Percentiles rank a stretch among this genome's conserved stretches.
Conservation (phyloP, 2,329 filamentous ascomycete genomes). For the Penicillium sp. region DNA sequence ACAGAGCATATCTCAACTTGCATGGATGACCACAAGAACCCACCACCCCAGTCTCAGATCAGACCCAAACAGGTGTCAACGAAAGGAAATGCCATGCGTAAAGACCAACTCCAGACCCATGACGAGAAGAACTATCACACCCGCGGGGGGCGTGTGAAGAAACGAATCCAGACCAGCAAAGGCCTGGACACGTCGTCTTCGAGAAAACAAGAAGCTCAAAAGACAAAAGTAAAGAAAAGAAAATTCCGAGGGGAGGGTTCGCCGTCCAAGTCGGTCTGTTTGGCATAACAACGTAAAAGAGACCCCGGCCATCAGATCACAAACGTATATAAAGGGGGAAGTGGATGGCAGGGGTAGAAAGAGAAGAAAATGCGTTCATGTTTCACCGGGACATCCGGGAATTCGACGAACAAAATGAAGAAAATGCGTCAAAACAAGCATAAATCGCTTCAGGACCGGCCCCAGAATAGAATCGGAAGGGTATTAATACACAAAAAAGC, state of each 20-base stretch:
- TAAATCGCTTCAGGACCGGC: conserved; percentile 39
- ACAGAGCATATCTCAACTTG: conserved; percentile 32
- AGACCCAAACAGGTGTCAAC: conserved; percentile 12
- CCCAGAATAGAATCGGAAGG: conserved; percentile 35
- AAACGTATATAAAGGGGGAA: conserved; percentile 13
- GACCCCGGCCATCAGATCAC: conserved; percentile 22
- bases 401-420: conserved; percentile 9
- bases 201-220: conserved; percentile 42
- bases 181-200: conserved; percentile 31
- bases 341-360: conserved; percentile 29
- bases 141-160: conserved; percentile 18
- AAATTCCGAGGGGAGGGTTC: conserved; percentile 21
- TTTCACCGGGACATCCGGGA: conserved; percentile 20
- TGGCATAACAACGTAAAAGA: conserved; percentile 42
- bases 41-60: conserved; percentile 5
- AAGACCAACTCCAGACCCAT: conserved; percentile 16
- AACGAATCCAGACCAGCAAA: conserved; percentile 17
- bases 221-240: conserved; percentile 23
- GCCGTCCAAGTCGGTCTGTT: conserved; percentile 40
- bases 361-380: conserved; percentile 22
- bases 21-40: conserved; percentile 1
- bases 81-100: conserved; percentile 13
- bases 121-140: conserved; percentile 21
- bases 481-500: conserved; percentile 27
- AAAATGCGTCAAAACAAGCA: conserved; percentile 12